Base-by-base conservation (phyloP, 768 basidiomycete species). In the Boletus huronensis region DNA sequence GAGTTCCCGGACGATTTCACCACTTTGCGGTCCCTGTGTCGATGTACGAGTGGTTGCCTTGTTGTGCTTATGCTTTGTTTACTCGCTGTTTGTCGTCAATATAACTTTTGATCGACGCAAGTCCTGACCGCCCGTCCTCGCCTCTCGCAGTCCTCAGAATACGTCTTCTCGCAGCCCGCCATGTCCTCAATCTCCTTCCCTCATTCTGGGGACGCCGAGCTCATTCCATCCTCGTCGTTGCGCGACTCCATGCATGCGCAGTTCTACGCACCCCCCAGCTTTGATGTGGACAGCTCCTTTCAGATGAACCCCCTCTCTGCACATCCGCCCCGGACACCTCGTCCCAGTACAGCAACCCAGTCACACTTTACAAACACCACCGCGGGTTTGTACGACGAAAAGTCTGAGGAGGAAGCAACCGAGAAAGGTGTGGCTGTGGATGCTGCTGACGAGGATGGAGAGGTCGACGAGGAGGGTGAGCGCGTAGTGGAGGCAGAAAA, bases 301-400 rank as follows among this genome's bases (percentile, higher is more conserved):
- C 87, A 88, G 58, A 88, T 91, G 81, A 91, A 91, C 64, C 89
- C 89, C 9, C 80, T 85, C 48, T 88, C 88, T 14, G 76, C 81
- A 5, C 89, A 90, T 66, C 89, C 90, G 2, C 90, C 89, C 19
- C 80, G 90, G 26, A 88, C 88, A 39, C 88, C 88, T 3, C 79
- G 83, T 57, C 52, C 61, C 13, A 70, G 70, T n/a, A 64, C 64
- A 7, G 38, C 46, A 21, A 16, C 58, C 17, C 63, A 66, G 46
- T 52, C 68, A 28, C 68, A 70, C 40, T 70, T 64, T 61, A 56
- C 53, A 31, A 56, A 55, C 25, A 39, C 50, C 38, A 53, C 57
- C 43, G 35, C 49, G 16, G 60, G 52, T 39, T 58, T 75, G 28
- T 82, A 82, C 53, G 77, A 79, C 43, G 71, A 74, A 31, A 76